phyloP scores from a whole-genome alignment of 768 basidiomycete genomes.

The Fibroporia radiculosa region DNA sequence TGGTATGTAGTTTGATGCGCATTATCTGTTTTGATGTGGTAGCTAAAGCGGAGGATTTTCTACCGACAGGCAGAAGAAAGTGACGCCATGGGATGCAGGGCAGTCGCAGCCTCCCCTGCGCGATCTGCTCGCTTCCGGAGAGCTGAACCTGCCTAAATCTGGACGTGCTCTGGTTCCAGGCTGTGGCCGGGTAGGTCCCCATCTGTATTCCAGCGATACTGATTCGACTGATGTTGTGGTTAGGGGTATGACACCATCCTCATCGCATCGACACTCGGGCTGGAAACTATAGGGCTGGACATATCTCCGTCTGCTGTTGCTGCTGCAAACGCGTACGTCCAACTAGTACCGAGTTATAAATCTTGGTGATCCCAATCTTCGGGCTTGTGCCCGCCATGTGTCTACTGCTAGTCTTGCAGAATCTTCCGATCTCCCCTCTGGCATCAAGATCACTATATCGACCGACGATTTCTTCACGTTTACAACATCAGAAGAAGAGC shows the following conservation, averaged over 20 bases:
- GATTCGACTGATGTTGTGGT: not conserved
- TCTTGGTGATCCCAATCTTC: no score
- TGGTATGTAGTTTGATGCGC: constrained; percentile 10
- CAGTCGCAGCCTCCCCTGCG: constrained; percentile 46
- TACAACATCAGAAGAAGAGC: constrained; percentile 40
- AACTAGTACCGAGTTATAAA: not conserved
- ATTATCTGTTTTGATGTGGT: constrained; percentile 10
- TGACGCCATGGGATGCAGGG: constrained; percentile 62
- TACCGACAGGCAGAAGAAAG: constrained; percentile 18
- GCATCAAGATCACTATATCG: constrained; percentile 32
- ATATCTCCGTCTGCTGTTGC: constrained; percentile 47
- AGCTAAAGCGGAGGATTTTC: not conserved
- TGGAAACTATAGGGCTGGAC: constrained; percentile 41
- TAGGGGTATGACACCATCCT: constrained; percentile 58
- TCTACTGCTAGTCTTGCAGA: constrained; percentile 12
- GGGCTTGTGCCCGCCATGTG: not conserved
- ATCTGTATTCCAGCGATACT: not conserved
- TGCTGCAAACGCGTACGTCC: constrained; percentile 34
- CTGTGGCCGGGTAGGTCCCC: constrained; percentile 38
- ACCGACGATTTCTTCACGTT: constrained; percentile 47
- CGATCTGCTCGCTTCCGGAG: constrained; percentile 27
- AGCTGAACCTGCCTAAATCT: constrained; percentile 34
- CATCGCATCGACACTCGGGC: constrained; percentile 41
- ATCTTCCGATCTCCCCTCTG: constrained; percentile 13
- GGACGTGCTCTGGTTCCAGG: constrained; percentile 46